A percentile compares a stretch with the other conserved stretches of the same genome.
Conservation (phyloP, 1,139 yeast species). For the Pichia sp. region DNA sequence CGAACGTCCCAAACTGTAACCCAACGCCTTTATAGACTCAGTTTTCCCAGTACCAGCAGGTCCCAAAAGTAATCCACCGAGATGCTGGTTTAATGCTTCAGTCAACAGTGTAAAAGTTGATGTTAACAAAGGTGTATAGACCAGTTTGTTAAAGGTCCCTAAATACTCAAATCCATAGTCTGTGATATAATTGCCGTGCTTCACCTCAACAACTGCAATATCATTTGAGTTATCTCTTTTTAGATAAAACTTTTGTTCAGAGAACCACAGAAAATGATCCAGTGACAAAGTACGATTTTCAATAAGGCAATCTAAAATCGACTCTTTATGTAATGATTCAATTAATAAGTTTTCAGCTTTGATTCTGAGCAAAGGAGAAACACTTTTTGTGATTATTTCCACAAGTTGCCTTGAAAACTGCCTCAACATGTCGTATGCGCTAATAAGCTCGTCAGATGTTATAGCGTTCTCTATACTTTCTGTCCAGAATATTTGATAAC, state of each 20-base stretch:
- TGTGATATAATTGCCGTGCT: conserved; percentile 51
- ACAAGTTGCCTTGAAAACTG: conserved; percentile 7
- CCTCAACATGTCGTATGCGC: background rate
- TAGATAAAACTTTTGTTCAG: conserved; percentile 51
- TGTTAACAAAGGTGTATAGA: conserved; percentile 70
- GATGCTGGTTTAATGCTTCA: conserved; percentile 65
- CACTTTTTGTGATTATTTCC: conserved; percentile 20
- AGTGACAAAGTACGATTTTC: conserved; percentile 19
- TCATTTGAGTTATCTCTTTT: conserved; percentile 34
- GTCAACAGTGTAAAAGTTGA: conserved; percentile 66
- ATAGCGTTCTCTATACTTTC: conserved; percentile 36
- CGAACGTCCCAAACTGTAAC: conserved; percentile 72
- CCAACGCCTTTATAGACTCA: conserved; percentile 83
- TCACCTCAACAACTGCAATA: conserved; percentile 42
- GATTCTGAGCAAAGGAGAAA: conserved; percentile 37
- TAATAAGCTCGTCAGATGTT: conserved; percentile 1
- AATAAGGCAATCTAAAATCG: conserved; percentile 36
- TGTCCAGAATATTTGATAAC: conserved; percentile 62
- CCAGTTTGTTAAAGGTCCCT: conserved; percentile 72
- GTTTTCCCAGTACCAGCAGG: conserved; percentile 99
- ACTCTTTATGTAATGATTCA: conserved; percentile 62
- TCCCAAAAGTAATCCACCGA: conserved; percentile 93
- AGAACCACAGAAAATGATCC: conserved; percentile 44
- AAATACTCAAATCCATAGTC: conserved; percentile 78
- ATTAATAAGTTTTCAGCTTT: conserved; percentile 59